These are phyloP conservation scores for Aspergillus persii DNA, from an alignment of 2,329 filamentous ascomycete species.

Conservation along the genomic window DNA sequence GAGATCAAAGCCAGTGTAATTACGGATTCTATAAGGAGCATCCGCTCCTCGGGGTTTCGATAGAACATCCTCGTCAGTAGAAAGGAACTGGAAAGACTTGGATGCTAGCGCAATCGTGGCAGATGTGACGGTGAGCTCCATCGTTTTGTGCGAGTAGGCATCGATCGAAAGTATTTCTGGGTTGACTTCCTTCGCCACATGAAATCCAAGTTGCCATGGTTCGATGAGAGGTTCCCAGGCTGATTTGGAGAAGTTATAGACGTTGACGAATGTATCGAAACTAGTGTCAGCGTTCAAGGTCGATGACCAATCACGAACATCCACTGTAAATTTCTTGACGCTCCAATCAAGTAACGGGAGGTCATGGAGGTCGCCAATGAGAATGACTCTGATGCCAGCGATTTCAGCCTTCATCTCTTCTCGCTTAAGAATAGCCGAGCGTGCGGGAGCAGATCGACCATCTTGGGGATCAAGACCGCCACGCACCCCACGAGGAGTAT, in stretches of 20 bases:
- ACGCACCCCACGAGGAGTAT: constrained; percentile 47
- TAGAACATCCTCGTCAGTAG: constrained; percentile 82
- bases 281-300: constrained; percentile 81
- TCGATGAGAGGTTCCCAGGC: constrained; percentile 96
- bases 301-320: constrained; percentile 87
- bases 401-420: constrained; percentile 85
- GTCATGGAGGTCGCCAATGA: constrained; percentile 95
- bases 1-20: constrained; percentile 92
- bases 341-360: constrained; percentile 91
- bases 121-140: constrained; percentile 90
- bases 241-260: constrained; percentile 99
- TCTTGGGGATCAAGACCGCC: constrained; percentile 37
- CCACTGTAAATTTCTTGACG: constrained; percentile 82
- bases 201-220: constrained; percentile 92
- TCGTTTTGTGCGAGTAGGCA: constrained; percentile 79
- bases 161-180: constrained; percentile 80
- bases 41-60: constrained; percentile 90
- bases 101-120: constrained; percentile 90
- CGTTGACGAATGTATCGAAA: constrained; percentile 92
- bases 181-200: constrained; percentile 73
- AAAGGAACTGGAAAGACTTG: constrained; percentile 88
- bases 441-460: constrained; percentile 36
- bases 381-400: constrained; percentile 83
- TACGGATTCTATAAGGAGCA: constrained; percentile 88
- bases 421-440: constrained; percentile 58